Evolutionary conservation across 2,329 filamentous ascomycete species (phyloP), one percentile per base, ranked within the genome.

Genomic region (Calonectria montana): DNA sequence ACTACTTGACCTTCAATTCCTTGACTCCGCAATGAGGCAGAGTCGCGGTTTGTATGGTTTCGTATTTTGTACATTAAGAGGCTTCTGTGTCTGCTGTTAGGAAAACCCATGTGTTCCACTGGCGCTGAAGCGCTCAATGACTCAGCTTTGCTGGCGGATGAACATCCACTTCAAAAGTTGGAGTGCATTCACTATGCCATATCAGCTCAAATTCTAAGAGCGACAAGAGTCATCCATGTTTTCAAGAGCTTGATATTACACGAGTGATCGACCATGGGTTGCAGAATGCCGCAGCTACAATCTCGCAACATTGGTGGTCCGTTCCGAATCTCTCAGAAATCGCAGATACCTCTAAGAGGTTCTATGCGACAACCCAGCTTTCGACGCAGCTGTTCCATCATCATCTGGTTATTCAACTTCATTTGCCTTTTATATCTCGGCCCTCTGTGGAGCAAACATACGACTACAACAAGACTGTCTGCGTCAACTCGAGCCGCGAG

Each of bases 401-500:
- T 39, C 53, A 59, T 13, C 53, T 59, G 2, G 37, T 39, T 39
- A 5, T 59, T 3, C 53, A 59, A 25, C 37, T 62, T 6, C 68
- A 67, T 35, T 29, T 67, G 16, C 62, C 68, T 6, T 70, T 50
- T 25, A 23, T 70, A 2, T 63, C 53, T 23, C 62, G 31, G 21
- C 59, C 50, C 16, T 41, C 29, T 1, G 5, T 21, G 9, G 57
- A 69, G 12, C 55, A 62, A n/a, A 25, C 23, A n/a, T 69, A 62
- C 50, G 53, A 66, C 27, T 63, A 62, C 31, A 65, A 31, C 41
- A 70, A 66, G 41, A 37, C 35, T 16, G 23, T 59, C n/a, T 66
- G 68, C 16, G 29, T 47, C 8, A 59, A 66, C 31, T 64, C 68
- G 15, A 47, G 68, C 35, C 68, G 68, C 10, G 68, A 70, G 15